Evolutionary conservation across 179 eudicot species (phyloP).

Genomic region (Vitellaria paradoxa): DNA sequence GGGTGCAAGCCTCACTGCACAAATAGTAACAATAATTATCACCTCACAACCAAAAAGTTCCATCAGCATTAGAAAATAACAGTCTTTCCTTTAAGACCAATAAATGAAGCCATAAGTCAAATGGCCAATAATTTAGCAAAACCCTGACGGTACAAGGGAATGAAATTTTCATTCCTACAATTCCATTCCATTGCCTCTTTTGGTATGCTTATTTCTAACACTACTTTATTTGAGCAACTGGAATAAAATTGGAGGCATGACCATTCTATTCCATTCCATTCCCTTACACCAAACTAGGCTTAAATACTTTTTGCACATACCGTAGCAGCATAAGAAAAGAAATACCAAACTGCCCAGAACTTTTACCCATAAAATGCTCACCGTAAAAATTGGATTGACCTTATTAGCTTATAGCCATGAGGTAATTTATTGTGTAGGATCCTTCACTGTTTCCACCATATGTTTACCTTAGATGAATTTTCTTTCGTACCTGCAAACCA

Average conservation of each 20-base stretch:
- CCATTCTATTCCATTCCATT: too few relatives aligned
- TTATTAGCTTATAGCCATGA: not conserved
- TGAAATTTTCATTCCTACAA: too few relatives aligned
- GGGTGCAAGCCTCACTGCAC: slow-evolving; percentile 96
- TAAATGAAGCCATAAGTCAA: not conserved
- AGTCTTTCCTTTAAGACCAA: not conserved
- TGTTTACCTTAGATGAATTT: too few relatives aligned
- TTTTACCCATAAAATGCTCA: not conserved
- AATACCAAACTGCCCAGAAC: not conserved
- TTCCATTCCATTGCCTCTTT: too few relatives aligned
- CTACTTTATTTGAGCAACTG: too few relatives aligned
- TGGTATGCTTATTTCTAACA: too few relatives aligned
- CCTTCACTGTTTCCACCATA: too few relatives aligned
- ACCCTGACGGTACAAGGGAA: too few relatives aligned
- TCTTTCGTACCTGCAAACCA: too few relatives aligned
- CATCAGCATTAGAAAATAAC: not conserved
- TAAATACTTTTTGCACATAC: not conserved
- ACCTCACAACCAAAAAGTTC: slow-evolving; percentile 2
- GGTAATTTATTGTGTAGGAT: too few relatives aligned
- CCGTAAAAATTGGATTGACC: not conserved
- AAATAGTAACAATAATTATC: slow-evolving; percentile 17
- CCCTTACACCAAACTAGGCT: too few relatives aligned
- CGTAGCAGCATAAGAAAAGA: slow-evolving; percentile 4
- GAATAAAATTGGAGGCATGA: too few relatives aligned
- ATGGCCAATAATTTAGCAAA: slow-evolving; percentile 1